Evolutionary conservation across 139 green algal species (phyloP), one percentile per base, ranked within the genome.

Genomic region (Chlamydomonas sp.): DNA sequence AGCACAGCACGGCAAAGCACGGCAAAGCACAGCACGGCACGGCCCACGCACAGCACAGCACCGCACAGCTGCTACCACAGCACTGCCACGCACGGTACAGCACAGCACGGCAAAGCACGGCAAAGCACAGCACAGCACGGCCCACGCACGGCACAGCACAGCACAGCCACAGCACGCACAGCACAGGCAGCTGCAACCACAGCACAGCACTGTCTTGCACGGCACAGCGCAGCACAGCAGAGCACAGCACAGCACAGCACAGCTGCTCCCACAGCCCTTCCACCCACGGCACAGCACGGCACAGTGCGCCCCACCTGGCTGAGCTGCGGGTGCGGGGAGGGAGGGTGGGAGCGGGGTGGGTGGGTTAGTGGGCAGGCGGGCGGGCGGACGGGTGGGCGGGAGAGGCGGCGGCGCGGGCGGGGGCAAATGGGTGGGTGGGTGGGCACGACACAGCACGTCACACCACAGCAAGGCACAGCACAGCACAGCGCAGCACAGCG

Each of bases 401-500:
- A n/a, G n/a, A n/a, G n/a, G n/a, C n/a, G n/a, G n/a, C n/a, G n/a
- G n/a, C n/a, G n/a, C n/a, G n/a, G n/a, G n/a, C n/a, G n/a, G n/a
- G n/a, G n/a, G n/a, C n/a, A n/a, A n/a, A n/a, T n/a, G n/a, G n/a
- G n/a, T n/a, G n/a, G n/a, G n/a, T n/a, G n/a, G n/a, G n/a, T n/a
- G n/a, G n/a, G n/a, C 54, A 63, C 54, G 29, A 28, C 54, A 63
- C 54, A 63, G n/a, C 54, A 33, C 54, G 29, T 13, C 54, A 33
- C 54, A 63, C 6, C 20, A 30, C 37, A 63, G n/a, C 78, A 83
- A 16, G 58, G 50, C 35, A 67, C 54, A 63, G n/a, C 54, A 63
- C 54, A 63, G 54, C 54, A 33, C 54, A 63, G 54, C 54, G 13
- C 54, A 63, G n/a, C 54, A 30, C 37, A 63, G n/a, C 78, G 82